Evolutionary conservation across 108 stramenopile genomes (phyloP), one percentile per base, ranked within the genome.

Genomic region (Nitzschia putrida): DNA sequence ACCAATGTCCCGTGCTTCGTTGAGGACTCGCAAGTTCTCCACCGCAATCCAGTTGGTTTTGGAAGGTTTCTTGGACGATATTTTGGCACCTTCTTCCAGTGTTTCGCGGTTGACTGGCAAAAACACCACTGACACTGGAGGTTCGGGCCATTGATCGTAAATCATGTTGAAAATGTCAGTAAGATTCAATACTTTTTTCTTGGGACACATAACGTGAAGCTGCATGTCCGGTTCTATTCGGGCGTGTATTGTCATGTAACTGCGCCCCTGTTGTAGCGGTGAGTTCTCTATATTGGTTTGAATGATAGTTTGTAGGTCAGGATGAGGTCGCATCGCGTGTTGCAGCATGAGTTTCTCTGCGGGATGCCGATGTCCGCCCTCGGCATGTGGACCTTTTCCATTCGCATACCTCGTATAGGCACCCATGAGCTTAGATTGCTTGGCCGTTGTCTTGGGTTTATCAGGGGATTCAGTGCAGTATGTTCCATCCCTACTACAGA

Each of bases 141-240:
- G 65, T 40, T 61, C 68, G 14, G 50, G 47, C 52, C 52, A 79
- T 47, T 61, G n/a, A n/a, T 43, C 9, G 42, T 79, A 43, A 7
- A 79, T 22, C 25, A 63, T 37, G 16, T 68, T 25, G 23, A 79
- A 43, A n/a, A 79, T 79, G 0, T 73, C 54, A 14, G 56, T 52
- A 41, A 79, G 25, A 14, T 60, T 63, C 34, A 52, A 50, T 13
- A 73, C 68, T 63, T 68, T 73, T 26, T 64, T 45, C 14, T 78
- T 55, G 4, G 11, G 20, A 61, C 77, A 78, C 5, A 57, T 42
- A 5, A 16, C 8, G 47, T 80, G 68, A 0, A 49, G 40, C 34
- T 69, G 73, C 79, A 80, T 75, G 13, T 80, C 79, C 16, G 79
- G 79, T 66, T 80, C 79, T 0, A 80, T 57, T 7, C 79, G 73